Evolutionary conservation across 2,329 filamentous ascomycete species (phyloP).

Genomic region (Trichoderma endophyticum): DNA sequence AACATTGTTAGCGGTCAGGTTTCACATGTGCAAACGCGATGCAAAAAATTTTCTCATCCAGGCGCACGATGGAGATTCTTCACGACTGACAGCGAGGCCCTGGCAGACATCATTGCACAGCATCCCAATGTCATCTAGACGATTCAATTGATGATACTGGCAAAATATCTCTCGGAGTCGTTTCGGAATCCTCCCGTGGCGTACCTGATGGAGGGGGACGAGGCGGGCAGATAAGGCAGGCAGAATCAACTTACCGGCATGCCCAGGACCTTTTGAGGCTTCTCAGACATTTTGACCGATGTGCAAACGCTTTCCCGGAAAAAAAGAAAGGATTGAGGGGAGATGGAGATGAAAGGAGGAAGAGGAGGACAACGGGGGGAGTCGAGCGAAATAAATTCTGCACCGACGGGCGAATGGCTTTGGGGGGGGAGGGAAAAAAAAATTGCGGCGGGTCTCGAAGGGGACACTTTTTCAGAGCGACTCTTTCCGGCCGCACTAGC

Average conservation of each 20-base stretch:
- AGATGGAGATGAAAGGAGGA: constrained; percentile 51
- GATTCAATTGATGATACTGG: constrained; percentile 24
- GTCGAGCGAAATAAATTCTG: constrained; percentile 45
- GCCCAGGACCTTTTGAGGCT: constrained; percentile 60
- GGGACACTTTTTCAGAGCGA: constrained; percentile 43
- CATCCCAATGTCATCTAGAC: background rate
- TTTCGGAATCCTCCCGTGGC: constrained; percentile 7
- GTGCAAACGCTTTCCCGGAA: constrained; percentile 39
- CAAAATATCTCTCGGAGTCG: constrained; percentile 7
- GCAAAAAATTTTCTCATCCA: constrained; percentile 14
- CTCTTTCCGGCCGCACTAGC: constrained; percentile 38
- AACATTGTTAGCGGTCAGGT: constrained; percentile 21
- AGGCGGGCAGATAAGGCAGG: constrained; percentile 27
- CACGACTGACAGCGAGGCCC: background rate
- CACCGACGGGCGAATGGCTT: constrained; percentile 44
- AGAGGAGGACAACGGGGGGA: constrained; percentile 41
- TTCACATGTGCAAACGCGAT: constrained; percentile 4
- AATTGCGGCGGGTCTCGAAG: constrained; percentile 47
- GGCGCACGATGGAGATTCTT: background rate
- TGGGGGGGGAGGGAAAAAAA: constrained; percentile 44
- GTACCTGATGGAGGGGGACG: constrained; percentile 22
- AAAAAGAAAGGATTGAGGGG: constrained; percentile 59
- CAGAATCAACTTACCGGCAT: constrained; percentile 57
- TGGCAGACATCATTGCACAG: background rate
- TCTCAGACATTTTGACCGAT: constrained; percentile 53